These are phyloP conservation scores for Fusarium decemcellulare DNA, from an alignment of 2,329 filamentous ascomycete genomes.

Conservation along the genomic window DNA sequence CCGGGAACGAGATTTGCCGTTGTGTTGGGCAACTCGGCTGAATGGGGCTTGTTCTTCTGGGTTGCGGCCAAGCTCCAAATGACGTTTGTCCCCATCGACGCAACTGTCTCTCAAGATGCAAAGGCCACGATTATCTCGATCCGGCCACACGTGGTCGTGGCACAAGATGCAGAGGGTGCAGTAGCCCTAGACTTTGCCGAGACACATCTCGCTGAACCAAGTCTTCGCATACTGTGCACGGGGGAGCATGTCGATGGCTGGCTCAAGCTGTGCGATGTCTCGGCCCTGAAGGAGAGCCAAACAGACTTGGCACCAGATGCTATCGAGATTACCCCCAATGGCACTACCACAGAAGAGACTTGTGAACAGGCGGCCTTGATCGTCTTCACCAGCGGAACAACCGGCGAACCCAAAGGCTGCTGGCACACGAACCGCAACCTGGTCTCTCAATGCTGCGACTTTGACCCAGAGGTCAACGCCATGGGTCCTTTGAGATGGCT, in stretches of 20 bases:
- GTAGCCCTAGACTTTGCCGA: slow-evolving; percentile 33
- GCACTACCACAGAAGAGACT: neutral
- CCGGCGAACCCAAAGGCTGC: slow-evolving; percentile 62
- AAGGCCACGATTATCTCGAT: slow-evolving; percentile 40
- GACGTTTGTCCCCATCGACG: slow-evolving; percentile 54
- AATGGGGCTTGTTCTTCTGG: slow-evolving; percentile 58
- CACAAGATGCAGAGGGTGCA: slow-evolving; percentile 47
- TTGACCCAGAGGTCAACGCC: slow-evolving; percentile 52
- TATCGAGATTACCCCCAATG: neutral
- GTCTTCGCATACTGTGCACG: slow-evolving; percentile 46
- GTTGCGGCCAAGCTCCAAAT: slow-evolving; percentile 52
- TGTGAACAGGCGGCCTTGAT: slow-evolving; percentile 51
- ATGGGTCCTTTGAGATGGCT: slow-evolving; percentile 52
- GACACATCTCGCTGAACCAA: neutral
- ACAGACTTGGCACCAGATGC: neutral
- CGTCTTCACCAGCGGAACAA: slow-evolving; percentile 66
- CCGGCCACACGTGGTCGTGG: slow-evolving; percentile 50
- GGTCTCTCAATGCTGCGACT: slow-evolving; percentile 54
- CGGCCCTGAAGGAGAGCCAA: neutral
- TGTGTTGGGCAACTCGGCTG: slow-evolving; percentile 54
- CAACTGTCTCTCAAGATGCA: slow-evolving; percentile 44
- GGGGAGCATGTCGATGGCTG: slow-evolving; percentile 34
- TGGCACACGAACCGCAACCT: slow-evolving; percentile 57
- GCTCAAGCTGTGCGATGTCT: slow-evolving; percentile 34
- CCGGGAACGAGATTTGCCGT: slow-evolving; percentile 50